Evolutionary conservation across 139 green algal genomes (phyloP).

Genomic region (Deuterostichococcus epilithicus): DNA sequence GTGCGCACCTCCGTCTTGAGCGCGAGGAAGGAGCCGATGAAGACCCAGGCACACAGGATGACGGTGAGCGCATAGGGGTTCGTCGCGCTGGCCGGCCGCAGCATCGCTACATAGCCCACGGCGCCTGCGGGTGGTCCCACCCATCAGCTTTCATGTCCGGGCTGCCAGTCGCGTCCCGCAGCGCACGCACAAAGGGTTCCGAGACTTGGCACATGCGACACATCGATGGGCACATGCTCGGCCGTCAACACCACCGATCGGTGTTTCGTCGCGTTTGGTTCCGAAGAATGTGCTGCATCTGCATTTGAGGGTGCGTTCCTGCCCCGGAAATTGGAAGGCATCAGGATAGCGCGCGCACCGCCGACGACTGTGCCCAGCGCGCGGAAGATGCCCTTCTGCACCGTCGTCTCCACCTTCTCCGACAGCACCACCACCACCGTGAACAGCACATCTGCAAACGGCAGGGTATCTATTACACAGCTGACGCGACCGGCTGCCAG

Average conservation of each 20-base stretch:
- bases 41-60: slow-evolving; percentile 1
- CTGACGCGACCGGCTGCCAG: too few relatives aligned
- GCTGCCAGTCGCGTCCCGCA: not conserved
- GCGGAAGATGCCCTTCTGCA: slow-evolving; percentile 8
- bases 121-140: not conserved
- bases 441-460: slow-evolving; percentile 6
- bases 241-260: too few relatives aligned
- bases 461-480: too few relatives aligned
- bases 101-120: not conserved
- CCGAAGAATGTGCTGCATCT: not conserved
- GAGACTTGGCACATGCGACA: not conserved
- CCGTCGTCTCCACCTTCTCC: slow-evolving; percentile 11
- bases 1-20: too few relatives aligned
- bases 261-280: too few relatives aligned
- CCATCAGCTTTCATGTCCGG: too few relatives aligned
- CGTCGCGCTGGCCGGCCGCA: not conserved
- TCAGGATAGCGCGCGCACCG: not conserved
- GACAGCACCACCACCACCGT: slow-evolving; percentile 16
- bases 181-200: slow-evolving; percentile 1
- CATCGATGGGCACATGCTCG: not conserved
- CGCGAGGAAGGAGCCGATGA: not conserved
- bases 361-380: slow-evolving; percentile 3
- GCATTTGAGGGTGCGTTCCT: not conserved
- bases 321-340: not conserved
- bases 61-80: not conserved